These are phyloP conservation scores for Agapanthus africanus DNA, from an alignment of 106 monocot species.

Conservation along the genomic window DNA sequence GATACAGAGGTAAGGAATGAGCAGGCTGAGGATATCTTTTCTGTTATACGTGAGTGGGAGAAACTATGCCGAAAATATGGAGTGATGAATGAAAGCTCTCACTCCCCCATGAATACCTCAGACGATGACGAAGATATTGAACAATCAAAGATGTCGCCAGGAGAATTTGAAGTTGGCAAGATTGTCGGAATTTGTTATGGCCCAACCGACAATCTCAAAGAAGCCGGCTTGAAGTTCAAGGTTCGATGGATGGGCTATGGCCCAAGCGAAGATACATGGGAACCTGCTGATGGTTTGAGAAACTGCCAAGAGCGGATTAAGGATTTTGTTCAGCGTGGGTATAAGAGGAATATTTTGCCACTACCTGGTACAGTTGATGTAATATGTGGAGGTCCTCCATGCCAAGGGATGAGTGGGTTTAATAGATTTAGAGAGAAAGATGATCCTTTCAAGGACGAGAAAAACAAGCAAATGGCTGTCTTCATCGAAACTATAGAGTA, in stretches of 20 bases:
- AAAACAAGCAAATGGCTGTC: conserved; percentile 59
- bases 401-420: conserved; percentile 85
- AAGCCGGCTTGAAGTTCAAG: conserved; percentile 61
- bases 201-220: conserved; percentile 34
- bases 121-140: conserved; percentile 19
- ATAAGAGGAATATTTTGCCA: conserved; percentile 31
- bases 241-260: conserved; percentile 68
- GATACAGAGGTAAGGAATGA: conserved; percentile 66
- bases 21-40: conserved; percentile 67
- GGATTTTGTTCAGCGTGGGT: conserved; percentile 41
- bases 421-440: conserved; percentile 57
- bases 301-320: conserved; percentile 39
- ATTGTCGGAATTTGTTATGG: conserved; percentile 76
- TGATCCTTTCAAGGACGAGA: conserved; percentile 54
- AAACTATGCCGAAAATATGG: conserved; percentile 34
- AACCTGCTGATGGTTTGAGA: conserved; percentile 42
- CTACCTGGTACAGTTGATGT: conserved; percentile 78
- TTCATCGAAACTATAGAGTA: conserved; percentile 79
- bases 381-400: conserved; percentile 90
- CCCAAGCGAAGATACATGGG: conserved; percentile 55
- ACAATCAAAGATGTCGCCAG: conserved; percentile 9
- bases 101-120: not conserved
- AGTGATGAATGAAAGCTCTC: not conserved
- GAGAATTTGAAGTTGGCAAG: conserved; percentile 65
- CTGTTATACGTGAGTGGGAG: conserved; percentile 63